Evolutionary conservation across 2,329 filamentous ascomycete genomes (phyloP).

Genomic region (Arachnomyces sp.): DNA sequence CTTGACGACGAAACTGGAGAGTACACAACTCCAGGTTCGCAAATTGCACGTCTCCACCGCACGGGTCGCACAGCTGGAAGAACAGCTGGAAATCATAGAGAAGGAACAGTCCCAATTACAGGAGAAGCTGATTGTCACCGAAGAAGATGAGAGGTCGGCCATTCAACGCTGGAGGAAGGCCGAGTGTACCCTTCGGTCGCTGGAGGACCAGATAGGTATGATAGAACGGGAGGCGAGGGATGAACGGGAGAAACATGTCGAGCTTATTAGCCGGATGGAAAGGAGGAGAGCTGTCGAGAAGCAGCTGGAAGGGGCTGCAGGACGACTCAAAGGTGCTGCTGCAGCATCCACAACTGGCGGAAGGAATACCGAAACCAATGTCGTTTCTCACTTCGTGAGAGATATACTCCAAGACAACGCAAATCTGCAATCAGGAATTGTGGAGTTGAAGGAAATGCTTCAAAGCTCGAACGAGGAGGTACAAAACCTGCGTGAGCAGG

Average conservation of each 20-base stretch:
- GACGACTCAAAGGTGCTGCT: conserved; percentile 72
- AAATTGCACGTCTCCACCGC: conserved; percentile 65
- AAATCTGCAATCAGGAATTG: conserved; percentile 82
- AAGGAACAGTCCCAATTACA: conserved; percentile 70
- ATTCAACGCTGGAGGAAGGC: conserved; percentile 78
- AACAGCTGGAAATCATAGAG: conserved; percentile 71
- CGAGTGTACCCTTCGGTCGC: conserved; percentile 65
- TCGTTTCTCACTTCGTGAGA: conserved; percentile 93
- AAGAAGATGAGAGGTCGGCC: conserved; percentile 70
- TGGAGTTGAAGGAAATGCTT: conserved; percentile 84
- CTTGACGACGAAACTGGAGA: conserved; percentile 68
- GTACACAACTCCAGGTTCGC: conserved; percentile 69
- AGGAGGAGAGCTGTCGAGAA: conserved; percentile 72
- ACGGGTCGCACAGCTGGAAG: conserved; percentile 70
- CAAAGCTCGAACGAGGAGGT: conserved; percentile 91
- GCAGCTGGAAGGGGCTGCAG: conserved; percentile 71
- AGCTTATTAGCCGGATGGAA: conserved; percentile 77
- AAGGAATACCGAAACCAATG: conserved; percentile 54
- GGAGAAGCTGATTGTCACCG: conserved; percentile 56
- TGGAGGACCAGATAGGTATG: conserved; percentile 80
- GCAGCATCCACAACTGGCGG: conserved; percentile 59
- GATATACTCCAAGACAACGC: conserved; percentile 94
- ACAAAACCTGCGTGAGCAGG: conserved; percentile 72
- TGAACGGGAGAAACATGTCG: conserved; percentile 72
- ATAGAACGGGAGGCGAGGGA: conserved; percentile 78